A percentile compares a stretch with the other conserved stretches of the same genome.
Evolutionary conservation across 106 monocot genomes (phyloP).

Genomic region (Platanthera guangdongensis): DNA sequence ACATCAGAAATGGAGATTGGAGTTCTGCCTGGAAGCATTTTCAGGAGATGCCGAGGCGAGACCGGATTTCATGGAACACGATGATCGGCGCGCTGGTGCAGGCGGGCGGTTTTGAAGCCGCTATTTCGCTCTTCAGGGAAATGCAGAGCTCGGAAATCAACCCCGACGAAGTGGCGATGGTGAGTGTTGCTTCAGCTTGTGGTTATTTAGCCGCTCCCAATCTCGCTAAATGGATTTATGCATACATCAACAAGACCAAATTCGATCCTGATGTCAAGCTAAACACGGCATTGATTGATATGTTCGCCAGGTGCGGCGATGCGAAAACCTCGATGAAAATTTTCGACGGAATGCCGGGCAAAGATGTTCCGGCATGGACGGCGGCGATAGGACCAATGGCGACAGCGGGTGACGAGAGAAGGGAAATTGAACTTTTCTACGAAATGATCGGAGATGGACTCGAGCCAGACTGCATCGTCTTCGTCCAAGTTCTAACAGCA

Average conservation of each 20-base stretch:
- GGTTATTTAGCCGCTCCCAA: conserved; percentile 38
- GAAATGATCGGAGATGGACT: conserved; percentile 33
- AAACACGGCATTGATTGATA: conserved; percentile 55
- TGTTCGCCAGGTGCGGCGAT: conserved; percentile 73
- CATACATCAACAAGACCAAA: conserved; percentile 38
- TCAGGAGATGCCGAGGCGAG: conserved; percentile 29
- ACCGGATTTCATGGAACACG: conserved; percentile 40
- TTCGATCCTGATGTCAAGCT: conserved; percentile 14
- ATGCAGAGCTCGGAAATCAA: conserved; percentile 25
- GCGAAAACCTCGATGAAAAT: conserved; percentile 27
- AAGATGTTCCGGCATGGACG: conserved; percentile 53
- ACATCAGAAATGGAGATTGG: conserved; percentile 23
- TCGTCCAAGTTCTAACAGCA: conserved; percentile 41
- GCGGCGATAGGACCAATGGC: conserved; percentile 46
- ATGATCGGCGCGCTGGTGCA: conserved; percentile 47
- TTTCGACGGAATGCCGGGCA: conserved; percentile 30
- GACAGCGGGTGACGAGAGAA: conserved; percentile 30
- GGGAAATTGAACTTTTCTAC: conserved; percentile 30
- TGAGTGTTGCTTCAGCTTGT: conserved; percentile 41
- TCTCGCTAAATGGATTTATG: conserved; percentile 41
- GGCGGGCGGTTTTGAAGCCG: conserved; percentile 19
- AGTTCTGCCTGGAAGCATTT: conserved; percentile 29
- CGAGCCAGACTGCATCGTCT: conserved; percentile 39
- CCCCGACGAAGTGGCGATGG: conserved; percentile 31
- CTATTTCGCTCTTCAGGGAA: conserved; percentile 18